Evolutionary conservation across 192 early-diverging fungal genomes (phyloP).

Genomic region (Coemansia reversa): DNA sequence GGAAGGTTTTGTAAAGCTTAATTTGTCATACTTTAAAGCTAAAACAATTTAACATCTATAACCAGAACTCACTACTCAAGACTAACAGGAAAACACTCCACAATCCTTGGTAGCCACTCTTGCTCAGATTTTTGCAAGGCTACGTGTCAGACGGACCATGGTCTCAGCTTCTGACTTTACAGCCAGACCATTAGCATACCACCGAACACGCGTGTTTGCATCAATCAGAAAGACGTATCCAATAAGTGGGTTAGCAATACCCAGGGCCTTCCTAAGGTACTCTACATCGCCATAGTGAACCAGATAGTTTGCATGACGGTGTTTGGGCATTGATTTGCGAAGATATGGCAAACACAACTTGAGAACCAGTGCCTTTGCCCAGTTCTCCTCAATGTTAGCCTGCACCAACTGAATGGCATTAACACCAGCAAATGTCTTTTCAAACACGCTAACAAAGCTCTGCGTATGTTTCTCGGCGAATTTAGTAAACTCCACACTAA

Average conservation of each 20-base stretch:
- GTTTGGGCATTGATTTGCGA: conserved; percentile 28
- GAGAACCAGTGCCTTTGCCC: conserved; percentile 48
- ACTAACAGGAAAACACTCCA: not conserved
- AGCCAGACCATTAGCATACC: conserved; percentile 56
- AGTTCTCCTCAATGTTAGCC: conserved; percentile 55
- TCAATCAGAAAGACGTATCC: conserved; percentile 55
- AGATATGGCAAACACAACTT: conserved; percentile 39
- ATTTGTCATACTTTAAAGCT: too few species aligned
- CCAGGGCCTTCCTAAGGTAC: conserved; percentile 31
- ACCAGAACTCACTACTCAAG: not conserved
- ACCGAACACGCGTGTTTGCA: conserved; percentile 37
- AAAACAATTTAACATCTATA: not conserved
- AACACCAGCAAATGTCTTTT: conserved; percentile 19
- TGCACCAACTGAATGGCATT: conserved; percentile 39
- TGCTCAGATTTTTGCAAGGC: conserved; percentile 27
- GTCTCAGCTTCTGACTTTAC: conserved; percentile 29
- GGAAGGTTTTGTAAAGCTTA: too few species aligned
- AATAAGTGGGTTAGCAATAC: conserved; percentile 53
- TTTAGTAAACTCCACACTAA: conserved; percentile 52
- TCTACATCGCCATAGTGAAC: conserved; percentile 53
- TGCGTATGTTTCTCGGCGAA: conserved; percentile 48
- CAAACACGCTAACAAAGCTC: conserved; percentile 43
- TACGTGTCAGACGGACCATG: conserved; percentile 34
- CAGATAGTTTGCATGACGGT: conserved; percentile 30
- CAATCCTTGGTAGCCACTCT: not conserved